Base-by-base conservation (phyloP, 164 flowering plant genomes). In the Warburgia ugandensis region DNA sequence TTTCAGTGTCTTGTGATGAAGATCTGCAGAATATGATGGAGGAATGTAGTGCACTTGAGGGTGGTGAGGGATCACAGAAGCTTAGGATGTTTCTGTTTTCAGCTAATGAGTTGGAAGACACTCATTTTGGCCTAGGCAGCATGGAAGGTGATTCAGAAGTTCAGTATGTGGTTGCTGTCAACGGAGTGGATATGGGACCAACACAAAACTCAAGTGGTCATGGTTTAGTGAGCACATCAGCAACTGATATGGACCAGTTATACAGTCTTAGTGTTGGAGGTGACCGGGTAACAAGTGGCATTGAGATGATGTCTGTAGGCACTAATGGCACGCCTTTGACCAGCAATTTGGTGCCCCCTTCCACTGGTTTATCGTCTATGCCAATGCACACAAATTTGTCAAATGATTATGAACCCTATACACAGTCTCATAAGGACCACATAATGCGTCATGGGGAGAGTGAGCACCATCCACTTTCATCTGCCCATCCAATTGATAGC, bases 1-100 rank as follows among this genome's bases (percentile, higher is more conserved):
- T 90, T 30, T 84, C 97, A 35, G 95, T 90, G 19, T 80, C 95
- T 29, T 84, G 73, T 51, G 95, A 90, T 42, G 97, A 90, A 68
- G 97, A 90, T 72, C 63, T 86, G 49, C 95, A 79, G 56, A 90
- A 86, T 67, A 86, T 90, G 97, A 78, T 90, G 77, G 97, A 90
- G 56, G 97, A 90, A 60, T 82, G 78, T 33, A 69, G 46, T 67
- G 75, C 48, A 9, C 44, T 68, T 30, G 87, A 69, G 55, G 73
- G 69, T 46, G 67, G 65, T 40, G 74, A 69, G 41, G 83, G 77
- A 44, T 67, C 79, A 9, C 77, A 75, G 58, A 90, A 80, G 55
- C 80, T 73, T 29, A 72, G 97, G 67, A 77, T 84, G 66, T 90
- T 90, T 64, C 64, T 90, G 56, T 74, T 80, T 54, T 86, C 97